A percentile compares a stretch with the other conserved stretches of the same genome.
Evolutionary conservation across 805 yeast genomes (phyloP).

Genomic region (Debaryomyces hansenii): DNA sequence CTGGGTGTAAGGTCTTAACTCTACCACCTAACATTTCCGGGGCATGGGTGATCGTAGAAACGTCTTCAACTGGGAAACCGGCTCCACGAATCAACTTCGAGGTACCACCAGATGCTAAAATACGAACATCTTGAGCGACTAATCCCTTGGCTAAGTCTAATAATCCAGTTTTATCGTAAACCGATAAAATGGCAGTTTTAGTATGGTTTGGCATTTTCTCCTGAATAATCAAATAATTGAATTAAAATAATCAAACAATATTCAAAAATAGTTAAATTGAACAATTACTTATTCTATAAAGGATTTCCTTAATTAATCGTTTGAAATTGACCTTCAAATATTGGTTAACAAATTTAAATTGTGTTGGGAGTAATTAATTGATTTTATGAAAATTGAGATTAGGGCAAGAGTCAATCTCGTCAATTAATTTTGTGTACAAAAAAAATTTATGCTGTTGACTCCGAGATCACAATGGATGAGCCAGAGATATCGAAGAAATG

Average conservation of each 20-base stretch:
- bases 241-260: background rate
- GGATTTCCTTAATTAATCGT: background rate
- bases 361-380: background rate
- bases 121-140: constrained; percentile 81
- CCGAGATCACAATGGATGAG: constrained; percentile 1
- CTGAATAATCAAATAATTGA: background rate
- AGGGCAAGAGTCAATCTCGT: constrained; percentile 3
- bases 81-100: constrained; percentile 93
- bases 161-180: constrained; percentile 95
- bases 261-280: background rate
- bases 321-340: background rate
- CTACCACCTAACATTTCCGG: constrained; percentile 99
- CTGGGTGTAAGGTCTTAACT: constrained; percentile 97
- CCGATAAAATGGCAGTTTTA: constrained; percentile 93
- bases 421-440: background rate
- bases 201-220: constrained; percentile 37
- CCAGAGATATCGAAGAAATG: background rate
- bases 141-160: constrained; percentile 96
- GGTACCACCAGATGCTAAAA: constrained; percentile 97
- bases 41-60: constrained; percentile 91
- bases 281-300: background rate
- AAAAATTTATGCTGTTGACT: constrained; percentile 3
- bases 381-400: constrained; percentile 4
- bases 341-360: background rate
- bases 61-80: constrained; percentile 97